phyloP scores from a whole-genome alignment of 768 basidiomycete genomes.

The Sutorius australiensis region DNA sequence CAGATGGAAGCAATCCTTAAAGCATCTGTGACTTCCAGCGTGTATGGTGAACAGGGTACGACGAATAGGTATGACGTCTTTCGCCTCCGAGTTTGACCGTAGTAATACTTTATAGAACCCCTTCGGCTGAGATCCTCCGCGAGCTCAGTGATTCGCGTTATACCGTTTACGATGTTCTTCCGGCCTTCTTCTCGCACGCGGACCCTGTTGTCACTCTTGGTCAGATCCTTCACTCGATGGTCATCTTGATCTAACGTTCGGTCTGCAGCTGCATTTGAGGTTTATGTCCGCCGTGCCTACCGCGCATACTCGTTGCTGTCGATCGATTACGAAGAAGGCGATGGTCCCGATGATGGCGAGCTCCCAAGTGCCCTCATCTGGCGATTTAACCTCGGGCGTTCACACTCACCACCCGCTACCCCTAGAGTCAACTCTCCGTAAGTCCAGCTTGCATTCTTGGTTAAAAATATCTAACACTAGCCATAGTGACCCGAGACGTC shows the following conservation, averaged over 20 bases:
- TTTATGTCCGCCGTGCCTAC: slow-evolving; percentile 94
- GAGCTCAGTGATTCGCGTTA: slow-evolving; percentile 96
- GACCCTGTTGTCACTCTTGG: slow-evolving; percentile 84
- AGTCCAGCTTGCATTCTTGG: slow-evolving; percentile 2
- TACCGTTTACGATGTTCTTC: slow-evolving; percentile 95
- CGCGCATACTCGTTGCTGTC: slow-evolving; percentile 88
- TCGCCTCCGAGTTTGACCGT: neutral
- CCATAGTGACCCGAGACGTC: slow-evolving; percentile 60
- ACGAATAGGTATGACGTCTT: slow-evolving; percentile 48
- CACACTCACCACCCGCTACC: slow-evolving; percentile 82
- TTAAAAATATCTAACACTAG: slow-evolving; percentile 6
- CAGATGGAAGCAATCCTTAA: slow-evolving; percentile 96
- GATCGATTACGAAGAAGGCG: slow-evolving; percentile 93
- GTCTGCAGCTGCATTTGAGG: slow-evolving; percentile 81
- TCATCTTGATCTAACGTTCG: neutral
- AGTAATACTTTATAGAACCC: slow-evolving; percentile 48
- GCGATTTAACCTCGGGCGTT: slow-evolving; percentile 93
- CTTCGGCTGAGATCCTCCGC: slow-evolving; percentile 80
- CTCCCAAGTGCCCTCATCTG: slow-evolving; percentile 79
- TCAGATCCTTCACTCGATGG: slow-evolving; percentile 32
- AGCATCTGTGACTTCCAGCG: slow-evolving; percentile 79
- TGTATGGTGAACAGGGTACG: slow-evolving; percentile 80
- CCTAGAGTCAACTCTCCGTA: slow-evolving; percentile 51
- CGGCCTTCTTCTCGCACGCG: slow-evolving; percentile 86
- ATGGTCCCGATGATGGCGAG: slow-evolving; percentile 79